phyloP scores from a whole-genome alignment of 2,329 filamentous ascomycete genomes.

The Claviceps capensis region DNA sequence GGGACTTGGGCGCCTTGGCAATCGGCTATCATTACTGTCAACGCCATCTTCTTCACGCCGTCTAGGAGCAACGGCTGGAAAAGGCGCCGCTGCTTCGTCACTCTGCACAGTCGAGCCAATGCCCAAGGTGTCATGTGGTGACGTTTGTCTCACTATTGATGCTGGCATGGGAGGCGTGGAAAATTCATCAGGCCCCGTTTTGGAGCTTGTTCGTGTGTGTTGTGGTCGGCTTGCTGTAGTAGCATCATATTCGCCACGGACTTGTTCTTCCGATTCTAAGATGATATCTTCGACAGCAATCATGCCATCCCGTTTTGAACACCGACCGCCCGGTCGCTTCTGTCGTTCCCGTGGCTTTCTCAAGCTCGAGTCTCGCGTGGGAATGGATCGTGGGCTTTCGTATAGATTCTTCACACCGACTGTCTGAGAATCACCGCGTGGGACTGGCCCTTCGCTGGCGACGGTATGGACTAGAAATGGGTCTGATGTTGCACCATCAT shows the following conservation, averaged over 20 bases:
- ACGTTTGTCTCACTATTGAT: conserved; percentile 8
- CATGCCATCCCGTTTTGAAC: conserved; percentile 34
- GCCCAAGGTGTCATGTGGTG: conserved; percentile 13
- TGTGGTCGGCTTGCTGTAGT: background rate
- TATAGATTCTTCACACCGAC: conserved; percentile 9
- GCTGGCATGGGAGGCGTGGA: conserved; percentile 9
- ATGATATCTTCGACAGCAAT: conserved; percentile 23
- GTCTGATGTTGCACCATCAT: conserved; percentile 24
- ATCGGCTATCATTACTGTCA: conserved; percentile 30
- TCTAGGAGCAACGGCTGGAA: conserved; percentile 52
- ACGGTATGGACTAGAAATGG: conserved; percentile 37
- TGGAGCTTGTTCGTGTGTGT: conserved; percentile 3
- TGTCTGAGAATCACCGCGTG: conserved; percentile 12
- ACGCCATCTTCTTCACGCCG: conserved; percentile 35
- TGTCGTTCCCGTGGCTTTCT: conserved; percentile 39
- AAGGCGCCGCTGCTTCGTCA: conserved; percentile 58
- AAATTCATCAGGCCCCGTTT: conserved; percentile 10
- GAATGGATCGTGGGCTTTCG: conserved; percentile 40
- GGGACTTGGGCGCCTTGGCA: conserved; percentile 35
- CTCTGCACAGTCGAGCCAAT: conserved; percentile 20
- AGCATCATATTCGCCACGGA: background rate
- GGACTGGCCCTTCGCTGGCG: conserved; percentile 40
- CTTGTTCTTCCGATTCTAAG: conserved; percentile 26
- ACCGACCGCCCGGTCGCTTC: conserved; percentile 38
- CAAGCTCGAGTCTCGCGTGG: conserved; percentile 54